phyloP scores from a whole-genome alignment of 345 rosid genomes.

The Lumnitzera racemosa region DNA sequence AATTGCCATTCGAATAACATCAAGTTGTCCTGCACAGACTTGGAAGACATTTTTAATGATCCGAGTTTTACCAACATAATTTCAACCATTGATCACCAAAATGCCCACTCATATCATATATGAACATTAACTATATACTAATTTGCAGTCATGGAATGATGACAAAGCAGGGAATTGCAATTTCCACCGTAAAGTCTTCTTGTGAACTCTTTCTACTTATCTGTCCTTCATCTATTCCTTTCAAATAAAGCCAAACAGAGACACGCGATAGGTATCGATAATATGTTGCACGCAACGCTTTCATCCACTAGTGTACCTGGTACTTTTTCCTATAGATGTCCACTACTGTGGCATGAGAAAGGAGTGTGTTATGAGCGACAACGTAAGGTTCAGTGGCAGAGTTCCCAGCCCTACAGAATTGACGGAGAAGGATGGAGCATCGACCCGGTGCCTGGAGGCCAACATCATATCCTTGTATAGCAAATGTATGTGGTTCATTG shows the following conservation, averaged over 20 bases:
- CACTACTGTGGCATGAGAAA: slow-evolving; percentile 54
- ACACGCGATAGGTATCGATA: no score
- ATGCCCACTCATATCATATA: no score
- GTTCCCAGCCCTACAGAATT: slow-evolving; percentile 66
- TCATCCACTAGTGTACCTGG: slow-evolving; percentile 31
- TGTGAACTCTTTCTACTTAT: no score
- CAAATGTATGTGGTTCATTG: slow-evolving; percentile 84
- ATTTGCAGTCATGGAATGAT: neutral
- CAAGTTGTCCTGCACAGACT: no score
- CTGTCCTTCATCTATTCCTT: no score
- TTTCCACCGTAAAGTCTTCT: neutral
- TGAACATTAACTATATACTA: no score
- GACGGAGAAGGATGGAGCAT: slow-evolving; percentile 57
- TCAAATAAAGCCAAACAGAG: no score
- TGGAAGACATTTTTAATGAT: no score
- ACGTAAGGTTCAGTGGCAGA: slow-evolving; percentile 93
- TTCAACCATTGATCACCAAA: no score
- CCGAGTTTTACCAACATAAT: no score
- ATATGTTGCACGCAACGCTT: no score
- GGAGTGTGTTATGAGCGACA: slow-evolving; percentile 69
- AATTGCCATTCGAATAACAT: no score
- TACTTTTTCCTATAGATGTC: slow-evolving; percentile 68
- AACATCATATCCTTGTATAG: slow-evolving; percentile 81
- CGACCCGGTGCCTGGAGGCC: slow-evolving; percentile 91
- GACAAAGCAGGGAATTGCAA: neutral